A percentile compares a stretch with the other conserved stretches of the same genome.
Evolutionary conservation across 1,284 basidiomycete species (phyloP).

Genomic region (Ceratobasidium theobromae): DNA sequence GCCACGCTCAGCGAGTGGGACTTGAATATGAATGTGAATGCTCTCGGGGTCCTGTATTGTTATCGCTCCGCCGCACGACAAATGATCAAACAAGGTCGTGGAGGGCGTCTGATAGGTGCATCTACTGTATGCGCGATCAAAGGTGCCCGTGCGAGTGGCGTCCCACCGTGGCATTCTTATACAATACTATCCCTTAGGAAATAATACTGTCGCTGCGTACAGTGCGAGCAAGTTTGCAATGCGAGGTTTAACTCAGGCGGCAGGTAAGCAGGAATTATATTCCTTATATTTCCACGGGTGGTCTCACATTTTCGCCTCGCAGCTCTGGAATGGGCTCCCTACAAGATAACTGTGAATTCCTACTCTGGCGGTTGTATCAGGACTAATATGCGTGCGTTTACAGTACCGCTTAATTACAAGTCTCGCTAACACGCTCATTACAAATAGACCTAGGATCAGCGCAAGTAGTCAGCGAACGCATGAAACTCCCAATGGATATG

Average conservation of each 20-base stretch:
- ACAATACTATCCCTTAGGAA: background rate
- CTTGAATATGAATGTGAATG: slow-evolving; percentile 38
- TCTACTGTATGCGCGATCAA: slow-evolving; percentile 37
- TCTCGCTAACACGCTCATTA: slow-evolving; percentile 5
- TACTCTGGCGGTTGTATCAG: slow-evolving; percentile 39
- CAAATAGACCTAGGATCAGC: slow-evolving; percentile 8
- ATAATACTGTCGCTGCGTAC: slow-evolving; percentile 22
- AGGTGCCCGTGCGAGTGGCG: background rate
- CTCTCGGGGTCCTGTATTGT: slow-evolving; percentile 40
- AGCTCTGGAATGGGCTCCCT: slow-evolving; percentile 37
- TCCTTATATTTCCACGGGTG: background rate
- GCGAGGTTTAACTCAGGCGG: slow-evolving; percentile 38
- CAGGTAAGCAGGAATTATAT: slow-evolving; percentile 1
- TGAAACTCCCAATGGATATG: slow-evolving; percentile 17
- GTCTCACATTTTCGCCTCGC: background rate
- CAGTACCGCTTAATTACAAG: background rate
- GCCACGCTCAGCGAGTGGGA: slow-evolving; percentile 37
- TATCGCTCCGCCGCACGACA: slow-evolving; percentile 43
- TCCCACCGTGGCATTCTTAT: background rate
- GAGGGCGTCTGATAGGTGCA: slow-evolving; percentile 42
- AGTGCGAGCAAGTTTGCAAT: slow-evolving; percentile 39
- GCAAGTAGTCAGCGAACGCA: slow-evolving; percentile 10
- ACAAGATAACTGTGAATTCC: slow-evolving; percentile 40
- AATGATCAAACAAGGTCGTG: slow-evolving; percentile 44
- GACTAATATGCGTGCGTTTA: slow-evolving; percentile 38